Base-by-base conservation (phyloP, 2,329 filamentous ascomycete species). In the Aphanocladium album region DNA sequence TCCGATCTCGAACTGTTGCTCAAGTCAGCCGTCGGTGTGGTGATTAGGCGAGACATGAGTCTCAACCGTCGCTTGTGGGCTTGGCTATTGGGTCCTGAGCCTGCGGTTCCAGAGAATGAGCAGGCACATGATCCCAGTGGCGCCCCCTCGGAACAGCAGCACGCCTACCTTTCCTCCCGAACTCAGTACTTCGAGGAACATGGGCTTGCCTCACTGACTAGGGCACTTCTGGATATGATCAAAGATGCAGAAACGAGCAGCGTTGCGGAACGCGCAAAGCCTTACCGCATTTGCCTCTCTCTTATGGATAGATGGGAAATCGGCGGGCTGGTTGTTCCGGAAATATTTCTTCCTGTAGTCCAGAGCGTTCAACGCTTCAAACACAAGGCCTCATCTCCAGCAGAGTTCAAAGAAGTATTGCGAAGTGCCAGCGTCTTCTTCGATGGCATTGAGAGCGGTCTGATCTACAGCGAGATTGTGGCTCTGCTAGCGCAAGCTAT, bases 291-390 rank as follows among this genome's bases (percentile, higher is more conserved):
- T 64, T 96, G 92, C 68, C 82, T 98, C 2, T 97, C 96, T 17
- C 79, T 99, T 57, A 98, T 99, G 95, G 95, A 99, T 74, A 87
- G 93, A 62, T 98, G 92, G 93, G 95, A 99, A 72, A 93, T 99
- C 65, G 95, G 95, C 33, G 91, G 91, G 1, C 80, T 93, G 19
- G 87, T 99, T 51, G 89, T 98, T 1, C 90, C 93, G 0, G 88
- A 91, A 63, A 84, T 98, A 16, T 98, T 99, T 69, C 79, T 97
- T 16, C 90, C 93, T 3, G 87, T 93, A 27, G 84, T 99, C 67
- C 83, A 88, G 70, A 96, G 89, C 67, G 88, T 96, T 41, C 86
- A 88, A 65, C 77, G 80, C 50, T 98, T 92, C 75, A 88, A 92
- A 72, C 76, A 79, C 27, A 79, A 78, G 56, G 85, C 89, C 12